Base-by-base conservation (phyloP, 768 basidiomycete species). In the Pleurotus eryngii region DNA sequence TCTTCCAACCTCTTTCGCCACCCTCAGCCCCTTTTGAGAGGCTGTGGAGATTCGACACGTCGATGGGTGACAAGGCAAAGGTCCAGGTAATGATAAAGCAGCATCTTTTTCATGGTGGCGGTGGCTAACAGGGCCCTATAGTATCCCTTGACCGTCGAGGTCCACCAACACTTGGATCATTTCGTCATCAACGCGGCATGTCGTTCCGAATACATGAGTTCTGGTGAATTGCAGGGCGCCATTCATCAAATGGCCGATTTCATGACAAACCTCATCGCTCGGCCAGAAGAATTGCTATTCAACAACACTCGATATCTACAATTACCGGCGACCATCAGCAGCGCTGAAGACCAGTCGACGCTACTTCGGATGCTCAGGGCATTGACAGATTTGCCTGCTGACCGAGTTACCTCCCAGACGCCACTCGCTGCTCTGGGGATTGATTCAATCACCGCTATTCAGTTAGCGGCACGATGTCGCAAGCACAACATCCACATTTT, bases 371-470 rank as follows among this genome's bases (percentile, higher is more conserved):
- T 70, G 2, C 60, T 72, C 22, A 54, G 60, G 26, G 37, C 57
- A 5, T 57, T 72, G 12, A 67, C 69, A 4, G 68, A 68, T 38
- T 63, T 69, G 11, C 65, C 75, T 1, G 27, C 55, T 6, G 65
- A 70, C 3, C 60, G 65, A 17, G 65, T 81, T 4, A 61, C 64
- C 17, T 57, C 68, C 15, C 60, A 64, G 3, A 79, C 75, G 5
- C 70, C 71, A 3, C 69, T 80, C 15, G 67, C 68, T 11, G 68
- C 74, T 5, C 61, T 81, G 9, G 80, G 80, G 17, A 67, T 81
- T 9, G 80, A 81, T 61, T 81, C 80, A 1, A 81, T 81, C 57
- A 76, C 75, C 17, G 77, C 80, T 18, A 76, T 81, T 37, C 74
- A 75, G 50, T 66, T 81, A 11, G 69, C 70, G 8, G 70, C 75